Evolutionary conservation across 352 stramenopile species (phyloP).

Genomic region (Globisporangium orthogonon): DNA sequence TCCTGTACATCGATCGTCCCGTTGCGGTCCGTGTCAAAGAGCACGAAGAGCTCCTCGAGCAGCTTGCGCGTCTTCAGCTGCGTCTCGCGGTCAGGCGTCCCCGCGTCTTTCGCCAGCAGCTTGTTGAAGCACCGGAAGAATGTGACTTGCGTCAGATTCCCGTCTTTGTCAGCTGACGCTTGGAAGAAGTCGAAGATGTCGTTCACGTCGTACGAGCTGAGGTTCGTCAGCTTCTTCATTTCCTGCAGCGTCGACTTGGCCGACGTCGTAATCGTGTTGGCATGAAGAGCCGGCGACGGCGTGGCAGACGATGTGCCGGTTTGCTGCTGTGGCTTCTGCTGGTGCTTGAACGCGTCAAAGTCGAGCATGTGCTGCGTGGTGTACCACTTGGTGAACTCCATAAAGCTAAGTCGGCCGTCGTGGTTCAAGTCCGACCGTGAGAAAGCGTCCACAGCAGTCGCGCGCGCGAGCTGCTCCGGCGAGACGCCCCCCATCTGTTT

Average conservation of each 20-base stretch:
- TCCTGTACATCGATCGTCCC: slow-evolving; percentile 82
- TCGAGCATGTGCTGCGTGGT: slow-evolving; percentile 23
- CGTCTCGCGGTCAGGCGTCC: slow-evolving; percentile 21
- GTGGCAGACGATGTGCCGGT: neutral
- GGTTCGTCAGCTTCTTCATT: slow-evolving; percentile 77
- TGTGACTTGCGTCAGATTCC: slow-evolving; percentile 51
- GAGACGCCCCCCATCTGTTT: slow-evolving; percentile 44
- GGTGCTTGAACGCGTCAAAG: slow-evolving; percentile 13
- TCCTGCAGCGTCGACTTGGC: slow-evolving; percentile 44
- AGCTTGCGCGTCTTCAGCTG: slow-evolving; percentile 42
- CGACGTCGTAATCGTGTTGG: neutral
- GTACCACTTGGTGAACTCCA: slow-evolving; percentile 87
- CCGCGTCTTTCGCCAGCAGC: slow-evolving; percentile 43
- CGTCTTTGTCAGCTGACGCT: slow-evolving; percentile 49
- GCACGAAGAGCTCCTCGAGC: slow-evolving; percentile 64
- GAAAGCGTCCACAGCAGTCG: slow-evolving; percentile 74
- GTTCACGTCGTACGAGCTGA: slow-evolving; percentile 76
- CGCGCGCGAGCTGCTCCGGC: slow-evolving; percentile 56
- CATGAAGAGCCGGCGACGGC: slow-evolving; percentile 10
- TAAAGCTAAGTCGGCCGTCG: slow-evolving; percentile 65
- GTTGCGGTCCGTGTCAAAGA: slow-evolving; percentile 82
- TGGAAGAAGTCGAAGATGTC: slow-evolving; percentile 87
- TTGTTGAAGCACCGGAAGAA: slow-evolving; percentile 87
- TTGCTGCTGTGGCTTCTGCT: slow-evolving; percentile 10
- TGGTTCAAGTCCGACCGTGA: slow-evolving; percentile 45